Conservation (phyloP, 2,329 filamentous ascomycete species). For the Shiraia bambusicola region DNA sequence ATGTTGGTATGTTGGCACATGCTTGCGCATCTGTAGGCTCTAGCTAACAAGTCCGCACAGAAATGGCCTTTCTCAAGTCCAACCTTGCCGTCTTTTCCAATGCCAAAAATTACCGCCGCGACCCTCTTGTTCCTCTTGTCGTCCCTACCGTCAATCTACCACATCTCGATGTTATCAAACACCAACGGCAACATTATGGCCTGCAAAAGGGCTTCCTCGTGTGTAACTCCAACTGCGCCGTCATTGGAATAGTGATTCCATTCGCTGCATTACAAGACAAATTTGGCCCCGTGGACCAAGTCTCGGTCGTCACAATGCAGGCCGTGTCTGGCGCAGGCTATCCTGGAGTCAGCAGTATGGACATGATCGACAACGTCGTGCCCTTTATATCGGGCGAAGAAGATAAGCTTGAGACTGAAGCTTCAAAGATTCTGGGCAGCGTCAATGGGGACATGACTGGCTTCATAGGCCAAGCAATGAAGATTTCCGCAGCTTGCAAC, state of each 20-base stretch:
- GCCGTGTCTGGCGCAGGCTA: conserved; percentile 92
- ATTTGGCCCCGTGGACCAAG: conserved; percentile 75
- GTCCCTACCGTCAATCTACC: conserved; percentile 92
- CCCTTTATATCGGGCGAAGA: conserved; percentile 93
- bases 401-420: conserved; percentile 93
- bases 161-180: conserved; percentile 84
- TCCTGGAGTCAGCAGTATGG: conserved; percentile 86
- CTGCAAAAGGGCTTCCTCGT: conserved; percentile 87
- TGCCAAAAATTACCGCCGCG: conserved; percentile 92
- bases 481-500: conserved; percentile 85
- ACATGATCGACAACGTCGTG: conserved; percentile 93
- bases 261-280: conserved; percentile 84
- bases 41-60: conserved; percentile 38
- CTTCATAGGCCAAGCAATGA: conserved; percentile 75
- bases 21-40: background rate
- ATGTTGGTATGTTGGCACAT: conserved; percentile 67
- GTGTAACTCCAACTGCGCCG: conserved; percentile 97
- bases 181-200: conserved; percentile 73
- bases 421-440: conserved; percentile 85
- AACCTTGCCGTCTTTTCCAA: conserved; percentile 95
- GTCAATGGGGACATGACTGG: conserved; percentile 71
- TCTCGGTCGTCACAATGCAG: conserved; percentile 92
- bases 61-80: conserved; percentile 86
- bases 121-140: conserved; percentile 87
- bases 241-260: conserved; percentile 93